Evolutionary conservation across 176 grass and related monocot species (phyloP).

Genomic region (Themeda triandra): DNA sequence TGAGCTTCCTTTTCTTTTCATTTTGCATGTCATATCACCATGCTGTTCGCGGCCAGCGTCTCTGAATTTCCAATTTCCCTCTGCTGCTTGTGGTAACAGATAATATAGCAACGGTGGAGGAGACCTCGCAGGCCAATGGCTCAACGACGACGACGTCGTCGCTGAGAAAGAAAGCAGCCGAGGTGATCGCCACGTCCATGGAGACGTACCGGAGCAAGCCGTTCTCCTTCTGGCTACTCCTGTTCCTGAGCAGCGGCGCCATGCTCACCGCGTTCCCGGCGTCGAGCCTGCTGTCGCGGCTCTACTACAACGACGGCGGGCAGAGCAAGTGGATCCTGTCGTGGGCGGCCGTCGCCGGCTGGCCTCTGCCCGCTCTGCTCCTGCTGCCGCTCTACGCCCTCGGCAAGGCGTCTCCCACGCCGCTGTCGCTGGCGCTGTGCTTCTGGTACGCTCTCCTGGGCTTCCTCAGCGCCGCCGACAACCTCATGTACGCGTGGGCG

Average conservation of each 20-base stretch:
- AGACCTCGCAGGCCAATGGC: neutral
- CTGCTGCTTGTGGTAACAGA: neutral
- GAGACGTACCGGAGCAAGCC: conserved; percentile 59
- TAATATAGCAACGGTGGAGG: neutral
- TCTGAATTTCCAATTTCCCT: conserved; percentile 1
- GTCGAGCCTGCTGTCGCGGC: conserved; percentile 71
- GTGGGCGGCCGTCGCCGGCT: conserved; percentile 79
- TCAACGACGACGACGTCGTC: neutral
- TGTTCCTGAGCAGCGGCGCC: conserved; percentile 35
- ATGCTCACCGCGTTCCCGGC: conserved; percentile 83
- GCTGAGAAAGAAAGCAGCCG: conserved; percentile 13
- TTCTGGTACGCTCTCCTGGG: conserved; percentile 69
- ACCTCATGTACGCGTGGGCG: conserved; percentile 89
- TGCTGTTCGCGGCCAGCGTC: neutral
- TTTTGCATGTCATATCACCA: neutral
- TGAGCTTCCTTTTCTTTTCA: neutral
- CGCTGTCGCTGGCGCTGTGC: conserved; percentile 38
- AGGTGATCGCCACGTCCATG: conserved; percentile 3
- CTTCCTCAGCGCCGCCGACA: conserved; percentile 78
- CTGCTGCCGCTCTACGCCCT: conserved; percentile 48
- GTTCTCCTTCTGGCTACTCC: conserved; percentile 43
- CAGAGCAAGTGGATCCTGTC: conserved; percentile 93
- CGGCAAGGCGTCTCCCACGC: conserved; percentile 46
- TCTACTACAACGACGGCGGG: conserved; percentile 76
- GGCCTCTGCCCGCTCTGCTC: conserved; percentile 60